Base-by-base conservation (phyloP, 2,329 filamentous ascomycete genomes). In the Grosmannia clavigera region DNA sequence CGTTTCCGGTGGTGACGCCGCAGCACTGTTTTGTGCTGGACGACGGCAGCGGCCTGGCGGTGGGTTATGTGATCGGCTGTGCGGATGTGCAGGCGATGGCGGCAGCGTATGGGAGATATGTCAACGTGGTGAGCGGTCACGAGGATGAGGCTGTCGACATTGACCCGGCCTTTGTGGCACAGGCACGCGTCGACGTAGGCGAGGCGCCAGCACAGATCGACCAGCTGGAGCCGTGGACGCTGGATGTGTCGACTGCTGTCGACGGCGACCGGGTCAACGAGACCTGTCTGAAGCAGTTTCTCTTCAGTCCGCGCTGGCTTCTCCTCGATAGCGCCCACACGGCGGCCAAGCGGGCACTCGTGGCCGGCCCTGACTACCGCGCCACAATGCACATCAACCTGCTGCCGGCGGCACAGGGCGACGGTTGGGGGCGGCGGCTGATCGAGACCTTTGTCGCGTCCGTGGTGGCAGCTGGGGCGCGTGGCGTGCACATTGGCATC, bases 351-450 rank as follows among this genome's bases (percentile, higher is more conserved):
- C 68, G 66, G 61, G 70, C 70, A 57, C 61, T 76, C 54, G 69
- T 66, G 19, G 60, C 64, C 27, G 48, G 35, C 11, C 52, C 22
- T 19, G 64, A 63, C 57, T 76, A 72, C 64, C 66, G 71, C 61
- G 76, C 72, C 4, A 79, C 76, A 61, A 72, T 80, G 76, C 78
- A 80, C 67, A 76, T 80, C 58, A 75, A 80, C 62, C 61, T 80
- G 63, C 66, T 80, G 60, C 70, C 70, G 33, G 66, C 61, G 60
- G 75, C 66, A 64, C 75, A 77, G 69, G 70, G 71, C 0, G 61
- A 66, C 33, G 77, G 77, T 1, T 79, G 76, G 76, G 77, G 78
- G 5, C 66, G 71, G 60, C 68, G 68, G 69, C 59, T 76, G 69
- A 68, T 77, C 56, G 71, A 73, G 53, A 61, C 55, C 61, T 77